Evolutionary conservation across 345 rosid species (phyloP), one percentile per base, ranked within the genome.

Genomic region (Limnanthes douglasii): DNA sequence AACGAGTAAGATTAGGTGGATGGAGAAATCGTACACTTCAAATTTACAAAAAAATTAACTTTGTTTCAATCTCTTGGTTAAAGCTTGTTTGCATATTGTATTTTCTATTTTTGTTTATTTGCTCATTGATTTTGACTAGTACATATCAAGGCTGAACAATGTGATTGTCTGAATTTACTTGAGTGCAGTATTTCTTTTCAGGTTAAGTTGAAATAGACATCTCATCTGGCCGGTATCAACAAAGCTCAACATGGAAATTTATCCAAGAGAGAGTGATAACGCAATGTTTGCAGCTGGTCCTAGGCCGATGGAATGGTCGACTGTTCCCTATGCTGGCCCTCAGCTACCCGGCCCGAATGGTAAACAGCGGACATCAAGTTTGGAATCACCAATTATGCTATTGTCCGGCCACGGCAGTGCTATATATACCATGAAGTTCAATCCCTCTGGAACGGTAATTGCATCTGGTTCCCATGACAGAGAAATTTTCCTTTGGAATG

Each of bases 401-500:
- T 64, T 90, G 17, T 29, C 68, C 6, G 98, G 98, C 30, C 98
- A 90, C 56, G 85, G 65, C 18, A 84, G 98, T 26, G 75, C 94
- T 22, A 31, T 84, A 12, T 90, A 84, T 34, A 84, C 98, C 22
- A 49, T 90, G 82, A 90, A 90, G 62, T 75, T 90, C 53, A 90
- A 90, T 39, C 94, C 96, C 21, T 48, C 88, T 10, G 98, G 96
- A 16, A 72, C 64, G 14, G 55, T 90, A 10, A 51, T 90, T 32
- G 96, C 98, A 11, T 90, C 96, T 21, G 98, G 98, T 22, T 90
- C 98, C 1, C 98, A 90, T 4, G 98, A 90, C 55, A 72, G 63
- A 37, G 98, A 90, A 45, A 90, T 90, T 25, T 84, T 84, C 48
- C 73, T 90, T 4, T 84, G 98, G 98, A 38, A 69, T 25, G 77